Base-by-base conservation (phyloP, 2,329 filamentous ascomycete genomes). In the Trichoderma koningii region DNA sequence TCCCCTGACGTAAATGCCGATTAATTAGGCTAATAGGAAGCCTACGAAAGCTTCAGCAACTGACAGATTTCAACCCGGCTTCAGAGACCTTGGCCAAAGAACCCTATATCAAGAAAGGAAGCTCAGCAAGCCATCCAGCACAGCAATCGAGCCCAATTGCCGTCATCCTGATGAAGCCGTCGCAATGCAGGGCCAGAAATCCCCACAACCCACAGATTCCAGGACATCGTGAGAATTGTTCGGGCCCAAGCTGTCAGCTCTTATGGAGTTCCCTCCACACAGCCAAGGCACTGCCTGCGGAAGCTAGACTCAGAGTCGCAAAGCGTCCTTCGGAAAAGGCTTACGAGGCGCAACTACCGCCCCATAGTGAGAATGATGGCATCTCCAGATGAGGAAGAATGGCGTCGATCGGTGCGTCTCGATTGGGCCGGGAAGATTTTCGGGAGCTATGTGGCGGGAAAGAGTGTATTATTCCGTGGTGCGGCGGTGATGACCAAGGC, bases 341-440 rank as follows among this genome's bases (percentile, higher is more conserved):
- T 21, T 21, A 50, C 47, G 34, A 42, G 45, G n/a, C 15, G 34
- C 34, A 51, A 51, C 21, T 51, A 17, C 57, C n/a, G 21, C 21
- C 30, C 38, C 26, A 2, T 61, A 15, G 14, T 34, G 15, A 41
- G 34, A 30, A 50, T 42, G 21, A 17, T 15, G 15, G 47, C n/a
- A 61, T 14, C 41, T 23, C 47, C 34, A 23, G 14, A 61, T 51
- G n/a, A 23, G 47, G 45, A 51, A 30, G 19, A 51, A 51, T 26
- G 15, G 1, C 19, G 57, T 61, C 47, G 57, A 61, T 61, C 57
- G 38, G 45, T 51, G 10, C 0, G 26, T 42, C 21, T 42, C 5
- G 47, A 61, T 61, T 61, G 57, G 57, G 26, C 30, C 57, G 57
- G 57, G 21, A 61, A 61, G 45, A 61, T 38, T 50, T 34, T 61